Evolutionary conservation across 768 basidiomycete genomes (phyloP).

Genomic region (Kwoniella europaea): DNA sequence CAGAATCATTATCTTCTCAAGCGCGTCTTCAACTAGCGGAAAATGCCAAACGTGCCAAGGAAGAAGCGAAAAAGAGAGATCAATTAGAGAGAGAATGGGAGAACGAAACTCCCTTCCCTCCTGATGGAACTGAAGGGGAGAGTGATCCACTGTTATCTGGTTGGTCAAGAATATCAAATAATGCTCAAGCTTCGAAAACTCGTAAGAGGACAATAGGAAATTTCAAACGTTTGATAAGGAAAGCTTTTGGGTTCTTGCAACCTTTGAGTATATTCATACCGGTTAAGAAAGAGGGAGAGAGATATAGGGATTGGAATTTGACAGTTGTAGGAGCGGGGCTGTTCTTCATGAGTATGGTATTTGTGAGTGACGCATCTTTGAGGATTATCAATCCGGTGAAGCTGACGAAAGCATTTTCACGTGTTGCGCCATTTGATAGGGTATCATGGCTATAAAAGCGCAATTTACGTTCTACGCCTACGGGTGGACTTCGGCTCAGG

Average conservation of each 20-base stretch:
- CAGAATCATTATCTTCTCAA: slow-evolving; percentile 67
- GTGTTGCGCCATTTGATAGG: slow-evolving; percentile 27
- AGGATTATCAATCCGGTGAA: neutral
- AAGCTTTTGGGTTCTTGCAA: slow-evolving; percentile 63
- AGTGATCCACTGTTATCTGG: slow-evolving; percentile 32
- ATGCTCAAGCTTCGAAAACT: slow-evolving; percentile 22
- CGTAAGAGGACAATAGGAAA: slow-evolving; percentile 44
- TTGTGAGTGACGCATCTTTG: slow-evolving; percentile 61
- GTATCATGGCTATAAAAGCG: slow-evolving; percentile 46
- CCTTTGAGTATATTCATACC: slow-evolving; percentile 76
- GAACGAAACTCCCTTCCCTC: slow-evolving; percentile 30
- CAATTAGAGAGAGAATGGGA: slow-evolving; percentile 55
- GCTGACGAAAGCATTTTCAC: neutral
- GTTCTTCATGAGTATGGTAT: slow-evolving; percentile 70
- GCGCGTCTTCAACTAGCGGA: slow-evolving; percentile 52
- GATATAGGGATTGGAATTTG: slow-evolving; percentile 73
- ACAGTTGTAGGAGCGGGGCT: slow-evolving; percentile 69
- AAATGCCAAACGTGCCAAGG: slow-evolving; percentile 34
- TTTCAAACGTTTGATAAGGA: slow-evolving; percentile 53
- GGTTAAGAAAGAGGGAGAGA: slow-evolving; percentile 56
- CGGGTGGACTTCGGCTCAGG: slow-evolving; percentile 55
- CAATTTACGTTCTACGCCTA: slow-evolving; percentile 53
- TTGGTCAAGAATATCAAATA: slow-evolving; percentile 38
- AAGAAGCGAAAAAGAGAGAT: slow-evolving; percentile 35
- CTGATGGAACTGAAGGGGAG: slow-evolving; percentile 17